Percentiles rank a stretch among this genome's conserved stretches.
phyloP scores from a whole-genome alignment of 164 flowering plant genomes.

The Liquidambar formosana region DNA sequence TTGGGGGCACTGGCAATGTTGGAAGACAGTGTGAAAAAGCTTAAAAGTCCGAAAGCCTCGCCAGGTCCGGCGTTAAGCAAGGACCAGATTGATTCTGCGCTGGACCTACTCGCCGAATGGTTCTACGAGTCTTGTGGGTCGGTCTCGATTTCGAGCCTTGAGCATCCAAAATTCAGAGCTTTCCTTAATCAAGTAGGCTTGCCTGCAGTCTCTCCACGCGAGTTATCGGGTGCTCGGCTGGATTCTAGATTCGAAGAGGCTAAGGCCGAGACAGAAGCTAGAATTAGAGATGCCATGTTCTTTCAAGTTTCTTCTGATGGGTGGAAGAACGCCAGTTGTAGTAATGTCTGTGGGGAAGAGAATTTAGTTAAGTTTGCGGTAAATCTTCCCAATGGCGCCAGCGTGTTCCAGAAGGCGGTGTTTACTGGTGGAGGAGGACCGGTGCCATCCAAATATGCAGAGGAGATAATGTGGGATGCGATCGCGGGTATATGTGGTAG shows the following conservation, averaged over 20 bases:
- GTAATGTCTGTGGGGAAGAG: constrained; percentile 37
- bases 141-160: constrained; percentile 77
- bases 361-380: constrained; percentile 71
- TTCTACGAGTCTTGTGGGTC: constrained; percentile 89
- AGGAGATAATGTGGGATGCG: constrained; percentile 84
- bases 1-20: constrained; percentile 88
- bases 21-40: constrained; percentile 92
- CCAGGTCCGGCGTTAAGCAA: constrained; percentile 69
- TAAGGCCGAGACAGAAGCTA: constrained; percentile 65
- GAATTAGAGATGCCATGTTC: constrained; percentile 86
- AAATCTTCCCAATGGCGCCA: constrained; percentile 93
- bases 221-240: constrained; percentile 57
- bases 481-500: constrained; percentile 60
- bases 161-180: constrained; percentile 86
- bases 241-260: constrained; percentile 73
- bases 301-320: constrained; percentile 87
- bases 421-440: constrained; percentile 44
- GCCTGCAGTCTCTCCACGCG: constrained; percentile 57
- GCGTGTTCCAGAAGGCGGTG: constrained; percentile 71
- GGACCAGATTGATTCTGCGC: constrained; percentile 65
- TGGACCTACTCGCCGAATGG: constrained; percentile 82
- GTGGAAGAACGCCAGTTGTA: constrained; percentile 49
- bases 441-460: constrained; percentile 76
- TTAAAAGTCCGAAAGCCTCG: constrained; percentile 84
- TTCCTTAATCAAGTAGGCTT: constrained; percentile 85